Base-by-base conservation (phyloP, 108 stramenopile species). In the Chaetoceros muelleri region DNA sequence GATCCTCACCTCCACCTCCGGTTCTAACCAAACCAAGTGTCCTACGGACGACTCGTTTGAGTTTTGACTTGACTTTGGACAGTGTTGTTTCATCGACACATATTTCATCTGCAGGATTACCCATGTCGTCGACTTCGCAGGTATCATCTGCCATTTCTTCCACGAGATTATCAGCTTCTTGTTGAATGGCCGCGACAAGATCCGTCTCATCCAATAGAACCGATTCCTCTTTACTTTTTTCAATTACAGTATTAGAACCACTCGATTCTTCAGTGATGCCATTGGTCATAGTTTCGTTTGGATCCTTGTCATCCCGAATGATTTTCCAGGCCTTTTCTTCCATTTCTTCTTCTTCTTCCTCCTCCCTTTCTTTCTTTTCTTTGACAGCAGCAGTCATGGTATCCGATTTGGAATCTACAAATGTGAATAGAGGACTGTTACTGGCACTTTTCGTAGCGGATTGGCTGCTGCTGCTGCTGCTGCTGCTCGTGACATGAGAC, bases 11-110 rank as follows among this genome's bases (percentile, higher is more conserved):
- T 24, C 47, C 62, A 34, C 54, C 66, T 23, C 24, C 65, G 3
- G 70, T 61, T 46, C 81, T 67, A 22, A 85, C 61, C 24, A 74
- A 21, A 21, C 75, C 61, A 34, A 89, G 45, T 0, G 83, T 81
- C 3, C 68, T 75, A 1, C 67, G 55, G 24, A 89, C 65, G 10
- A 75, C 49, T 17, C 58, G 53, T 58, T 85, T 89, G 50, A 85
- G 51, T 34, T 61, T 55, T 26, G 53, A 44, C 30, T 80, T 80
- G 55, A 77, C 73, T 30, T 76, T 65, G n/a, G 26, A 30, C 34
- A 61, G 66, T 61, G 65, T 53, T 20, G 61, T 66, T 46, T 79
- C 87, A 60, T 89, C 87, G 23, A 67, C 71, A 59, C 87, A 89
- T 1, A 81, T 13, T 48, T 79, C 77, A 55, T 82, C 79, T 1